Conservation (phyloP, 2,329 filamentous ascomycete genomes). For the Aspergillus costaricaensis region DNA sequence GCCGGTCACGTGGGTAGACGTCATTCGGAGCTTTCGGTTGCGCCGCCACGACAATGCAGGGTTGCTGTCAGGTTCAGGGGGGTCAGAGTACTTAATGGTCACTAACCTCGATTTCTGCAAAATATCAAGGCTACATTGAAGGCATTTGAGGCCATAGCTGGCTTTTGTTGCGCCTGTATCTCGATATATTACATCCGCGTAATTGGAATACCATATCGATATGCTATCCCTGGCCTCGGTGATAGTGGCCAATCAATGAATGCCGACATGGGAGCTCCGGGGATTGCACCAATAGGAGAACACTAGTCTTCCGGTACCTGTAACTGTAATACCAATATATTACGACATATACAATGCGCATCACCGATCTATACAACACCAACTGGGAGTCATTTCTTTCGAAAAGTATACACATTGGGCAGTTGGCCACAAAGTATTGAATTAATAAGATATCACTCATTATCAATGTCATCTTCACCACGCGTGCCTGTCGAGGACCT, state of each 20-base stretch:
- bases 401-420: not conserved
- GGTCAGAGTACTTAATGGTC: too few relatives aligned
- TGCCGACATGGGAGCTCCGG: not conserved
- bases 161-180: not conserved
- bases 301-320: not conserved
- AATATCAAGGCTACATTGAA: not conserved
- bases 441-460: not conserved
- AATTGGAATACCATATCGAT: conserved; percentile 8
- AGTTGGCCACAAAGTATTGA: not conserved
- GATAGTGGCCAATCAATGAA: not conserved
- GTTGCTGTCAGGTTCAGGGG: too few relatives aligned
- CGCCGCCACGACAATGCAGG: not conserved
- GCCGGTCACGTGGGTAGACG: conserved; percentile 21
- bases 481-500: not conserved
- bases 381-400: not conserved
- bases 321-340: not conserved
- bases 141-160: not conserved
- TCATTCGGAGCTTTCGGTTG: conserved; percentile 10
- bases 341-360: not conserved
- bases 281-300: not conserved
- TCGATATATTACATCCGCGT: not conserved
- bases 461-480: not conserved
- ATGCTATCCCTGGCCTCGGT: not conserved
- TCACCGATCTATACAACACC: not conserved
- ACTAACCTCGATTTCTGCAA: not conserved